A percentile compares a stretch with the other conserved stretches of the same genome.
Evolutionary conservation across 768 basidiomycete species (phyloP).

Genomic region (Panaeolus cyanescens): DNA sequence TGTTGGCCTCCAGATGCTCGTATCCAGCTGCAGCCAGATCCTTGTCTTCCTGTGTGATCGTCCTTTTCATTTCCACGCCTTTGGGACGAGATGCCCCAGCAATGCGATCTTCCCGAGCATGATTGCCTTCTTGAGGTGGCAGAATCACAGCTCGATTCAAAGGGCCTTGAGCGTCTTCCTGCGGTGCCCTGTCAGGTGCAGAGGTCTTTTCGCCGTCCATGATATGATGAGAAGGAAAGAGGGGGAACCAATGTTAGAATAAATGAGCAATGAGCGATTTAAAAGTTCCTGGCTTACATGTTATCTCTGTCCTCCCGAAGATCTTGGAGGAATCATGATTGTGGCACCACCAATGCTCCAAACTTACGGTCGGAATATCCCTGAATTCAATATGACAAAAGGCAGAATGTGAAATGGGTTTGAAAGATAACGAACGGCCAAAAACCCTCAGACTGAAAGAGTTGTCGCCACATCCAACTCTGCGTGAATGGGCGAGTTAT

Average conservation of each 20-base stretch:
- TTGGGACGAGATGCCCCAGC: conserved; percentile 39
- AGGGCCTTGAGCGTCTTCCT: neutral
- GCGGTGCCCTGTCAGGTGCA: neutral
- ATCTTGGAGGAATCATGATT: neutral
- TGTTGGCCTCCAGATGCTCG: conserved; percentile 53
- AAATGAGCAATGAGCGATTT: neutral
- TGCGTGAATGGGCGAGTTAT: conserved; percentile 1
- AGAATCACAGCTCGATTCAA: neutral
- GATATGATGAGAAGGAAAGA: neutral
- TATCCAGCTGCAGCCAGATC: conserved; percentile 72
- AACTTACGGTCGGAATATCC: neutral
- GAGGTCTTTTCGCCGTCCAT: neutral
- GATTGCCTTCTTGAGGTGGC: neutral
- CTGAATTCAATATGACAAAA: neutral
- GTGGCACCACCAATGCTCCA: neutral
- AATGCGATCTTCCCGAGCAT: conserved; percentile 7
- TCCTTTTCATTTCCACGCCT: conserved; percentile 61
- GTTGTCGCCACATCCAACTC: neutral
- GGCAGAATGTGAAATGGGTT: neutral
- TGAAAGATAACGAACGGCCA: neutral
- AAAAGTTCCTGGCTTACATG: neutral
- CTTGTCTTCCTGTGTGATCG: conserved; percentile 67
- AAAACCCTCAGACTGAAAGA: neutral
- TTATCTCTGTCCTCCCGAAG: neutral
- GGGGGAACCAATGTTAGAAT: neutral